Conservation (phyloP, 1,284 basidiomycete species). For the Pisolithus thermaeus region DNA sequence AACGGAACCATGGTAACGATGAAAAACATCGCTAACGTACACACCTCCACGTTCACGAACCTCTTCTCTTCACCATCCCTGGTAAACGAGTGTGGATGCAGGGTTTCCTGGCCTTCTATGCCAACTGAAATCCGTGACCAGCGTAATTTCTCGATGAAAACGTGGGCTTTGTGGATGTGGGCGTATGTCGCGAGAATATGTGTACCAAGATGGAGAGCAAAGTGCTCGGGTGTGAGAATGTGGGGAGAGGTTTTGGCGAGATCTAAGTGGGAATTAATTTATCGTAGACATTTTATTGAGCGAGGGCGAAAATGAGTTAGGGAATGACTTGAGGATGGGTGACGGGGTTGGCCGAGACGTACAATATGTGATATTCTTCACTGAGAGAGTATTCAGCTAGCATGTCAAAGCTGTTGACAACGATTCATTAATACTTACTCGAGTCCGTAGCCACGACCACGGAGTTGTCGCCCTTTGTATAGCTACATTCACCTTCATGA, state of each 20-base stretch:
- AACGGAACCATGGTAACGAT: background rate
- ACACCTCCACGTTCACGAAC: constrained; percentile 58
- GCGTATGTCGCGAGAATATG: constrained; percentile 83
- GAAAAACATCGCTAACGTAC: constrained; percentile 11
- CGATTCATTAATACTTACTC: constrained; percentile 41
- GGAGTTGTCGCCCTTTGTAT: constrained; percentile 79
- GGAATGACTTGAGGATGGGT: background rate
- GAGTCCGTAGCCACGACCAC: constrained; percentile 86
- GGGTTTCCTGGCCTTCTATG: constrained; percentile 35
- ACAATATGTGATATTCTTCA: constrained; percentile 94
- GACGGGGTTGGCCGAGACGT: constrained; percentile 17
- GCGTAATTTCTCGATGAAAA: constrained; percentile 77
- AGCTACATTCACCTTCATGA: constrained; percentile 37
- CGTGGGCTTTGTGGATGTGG: constrained; percentile 70
- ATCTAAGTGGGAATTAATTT: constrained; percentile 38
- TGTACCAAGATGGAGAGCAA: constrained; percentile 81
- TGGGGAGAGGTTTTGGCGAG: constrained; percentile 85
- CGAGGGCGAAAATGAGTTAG: no score
- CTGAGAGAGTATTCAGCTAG: constrained; percentile 30
- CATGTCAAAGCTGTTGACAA: background rate
- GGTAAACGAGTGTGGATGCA: constrained; percentile 79
- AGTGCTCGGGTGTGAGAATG: constrained; percentile 77
- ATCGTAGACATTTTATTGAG: background rate
- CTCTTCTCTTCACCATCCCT: constrained; percentile 91
- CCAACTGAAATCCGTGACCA: constrained; percentile 77